Conservation (phyloP, 2,329 filamentous ascomycete genomes). For the Esteya vermicola region DNA sequence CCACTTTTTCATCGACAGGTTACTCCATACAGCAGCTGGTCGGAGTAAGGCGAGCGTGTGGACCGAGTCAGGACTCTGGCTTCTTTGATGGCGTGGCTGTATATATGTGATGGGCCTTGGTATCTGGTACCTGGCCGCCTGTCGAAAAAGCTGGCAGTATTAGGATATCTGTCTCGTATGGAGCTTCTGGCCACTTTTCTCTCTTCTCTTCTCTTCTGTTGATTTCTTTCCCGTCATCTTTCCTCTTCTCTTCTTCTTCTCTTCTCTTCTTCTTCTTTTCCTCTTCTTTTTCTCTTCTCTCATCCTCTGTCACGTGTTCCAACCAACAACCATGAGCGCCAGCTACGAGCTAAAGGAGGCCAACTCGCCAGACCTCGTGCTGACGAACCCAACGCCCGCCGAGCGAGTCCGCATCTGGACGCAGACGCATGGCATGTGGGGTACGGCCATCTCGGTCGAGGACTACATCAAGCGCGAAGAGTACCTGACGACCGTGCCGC, state of each 20-base stretch:
- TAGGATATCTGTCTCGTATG: too few species aligned
- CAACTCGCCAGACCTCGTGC: constrained; percentile 23
- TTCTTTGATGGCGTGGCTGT: too few species aligned
- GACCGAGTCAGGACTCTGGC: too few species aligned
- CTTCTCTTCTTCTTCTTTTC: neutral
- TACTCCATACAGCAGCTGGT: too few species aligned
- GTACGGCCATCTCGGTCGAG: constrained; percentile 34
- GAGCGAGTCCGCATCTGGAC: constrained; percentile 43
- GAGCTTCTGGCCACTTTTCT: too few species aligned
- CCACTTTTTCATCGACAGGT: too few species aligned
- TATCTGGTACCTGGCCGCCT: too few species aligned
- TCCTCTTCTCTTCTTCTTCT: neutral
- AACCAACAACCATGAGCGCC: too few species aligned
- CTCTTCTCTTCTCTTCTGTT: neutral
- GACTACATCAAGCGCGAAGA: constrained; percentile 46
- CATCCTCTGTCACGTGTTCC: constrained; percentile 19
- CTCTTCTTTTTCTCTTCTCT: neutral
- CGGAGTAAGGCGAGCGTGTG: too few species aligned
- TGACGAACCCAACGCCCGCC: constrained; percentile 39
- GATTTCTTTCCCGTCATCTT: too few species aligned
- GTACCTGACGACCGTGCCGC: constrained; percentile 40
- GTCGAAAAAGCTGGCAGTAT: too few species aligned
- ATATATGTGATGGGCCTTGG: too few species aligned
- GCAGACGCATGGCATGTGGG: constrained; percentile 44
- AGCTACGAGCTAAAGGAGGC: constrained; percentile 18